Conservation (phyloP, 2,329 filamentous ascomycete genomes). For the Calycina marina region DNA sequence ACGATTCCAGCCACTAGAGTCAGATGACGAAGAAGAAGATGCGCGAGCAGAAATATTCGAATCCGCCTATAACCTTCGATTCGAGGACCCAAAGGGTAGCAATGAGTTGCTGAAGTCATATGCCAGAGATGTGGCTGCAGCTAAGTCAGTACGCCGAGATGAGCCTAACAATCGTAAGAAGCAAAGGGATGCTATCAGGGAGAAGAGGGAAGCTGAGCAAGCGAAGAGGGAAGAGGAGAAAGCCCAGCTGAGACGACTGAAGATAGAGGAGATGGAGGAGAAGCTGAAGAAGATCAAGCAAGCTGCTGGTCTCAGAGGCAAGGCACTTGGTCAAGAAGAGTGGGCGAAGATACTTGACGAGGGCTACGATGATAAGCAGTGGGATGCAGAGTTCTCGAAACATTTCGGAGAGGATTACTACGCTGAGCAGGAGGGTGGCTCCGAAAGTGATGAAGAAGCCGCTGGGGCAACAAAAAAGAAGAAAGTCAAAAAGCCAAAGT, state of each 20-base stretch:
- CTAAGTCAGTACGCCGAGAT: slow-evolving; percentile 74
- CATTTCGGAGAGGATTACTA: slow-evolving; percentile 90
- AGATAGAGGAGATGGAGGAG: slow-evolving; percentile 77
- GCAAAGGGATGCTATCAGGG: slow-evolving; percentile 62
- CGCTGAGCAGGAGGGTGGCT: slow-evolving; percentile 48
- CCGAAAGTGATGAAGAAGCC: slow-evolving; percentile 44
- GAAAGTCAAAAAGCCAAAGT: slow-evolving; percentile 67
- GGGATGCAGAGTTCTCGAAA: slow-evolving; percentile 82
- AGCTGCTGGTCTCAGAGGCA: slow-evolving; percentile 65
- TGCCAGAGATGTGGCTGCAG: slow-evolving; percentile 69
- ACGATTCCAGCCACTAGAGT: slow-evolving; percentile 72
- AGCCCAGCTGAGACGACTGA: slow-evolving; percentile 69
- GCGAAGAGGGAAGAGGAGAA: slow-evolving; percentile 64
- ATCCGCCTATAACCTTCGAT: slow-evolving; percentile 86
- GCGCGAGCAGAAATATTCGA: slow-evolving; percentile 75
- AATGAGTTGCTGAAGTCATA: slow-evolving; percentile 84
- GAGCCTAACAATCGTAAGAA: slow-evolving; percentile 65
- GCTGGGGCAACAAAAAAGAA: slow-evolving; percentile 35
- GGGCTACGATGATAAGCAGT: slow-evolving; percentile 76
- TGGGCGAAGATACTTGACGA: slow-evolving; percentile 77
- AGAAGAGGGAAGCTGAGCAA: slow-evolving; percentile 67
- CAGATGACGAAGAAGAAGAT: slow-evolving; percentile 64
- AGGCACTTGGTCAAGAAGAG: slow-evolving; percentile 56
- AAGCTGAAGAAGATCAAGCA: slow-evolving; percentile 82
- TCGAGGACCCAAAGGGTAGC: slow-evolving; percentile 78